phyloP scores from a whole-genome alignment of 306 rosid species.

The Calophaca sinica region DNA sequence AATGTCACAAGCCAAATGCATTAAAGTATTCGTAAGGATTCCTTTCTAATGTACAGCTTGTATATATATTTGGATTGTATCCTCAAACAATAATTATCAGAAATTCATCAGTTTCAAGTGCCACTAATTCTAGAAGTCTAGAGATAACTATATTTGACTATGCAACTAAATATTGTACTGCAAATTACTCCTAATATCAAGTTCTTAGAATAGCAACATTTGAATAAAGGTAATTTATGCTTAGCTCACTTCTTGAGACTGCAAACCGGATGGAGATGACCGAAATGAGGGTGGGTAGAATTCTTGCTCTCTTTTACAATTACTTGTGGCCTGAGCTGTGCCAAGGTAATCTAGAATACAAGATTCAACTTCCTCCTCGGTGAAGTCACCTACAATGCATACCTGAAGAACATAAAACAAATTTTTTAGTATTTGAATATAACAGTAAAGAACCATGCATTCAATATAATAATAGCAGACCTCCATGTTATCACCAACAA shows the following conservation, averaged over 20 bases:
- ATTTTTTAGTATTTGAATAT: conserved; percentile 34
- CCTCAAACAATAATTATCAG: conserved; percentile 6
- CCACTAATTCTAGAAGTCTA: conserved; percentile 16
- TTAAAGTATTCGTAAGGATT: background rate
- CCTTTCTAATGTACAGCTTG: background rate
- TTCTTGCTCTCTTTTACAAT: conserved; percentile 47
- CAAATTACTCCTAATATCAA: background rate
- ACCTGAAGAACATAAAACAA: conserved; percentile 61
- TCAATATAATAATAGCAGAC: conserved; percentile 53
- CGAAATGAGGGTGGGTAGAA: conserved; percentile 73
- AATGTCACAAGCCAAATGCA: conserved; percentile 33
- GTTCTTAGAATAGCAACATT: conserved; percentile 11
- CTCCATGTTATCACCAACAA: conserved; percentile 97
- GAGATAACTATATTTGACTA: conserved; percentile 3
- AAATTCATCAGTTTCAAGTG: conserved; percentile 6
- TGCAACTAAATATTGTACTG: conserved; percentile 17
- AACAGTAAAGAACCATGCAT: conserved; percentile 36
- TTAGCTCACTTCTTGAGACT: conserved; percentile 87
- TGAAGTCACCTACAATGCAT: conserved; percentile 90
- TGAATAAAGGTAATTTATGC: conserved; percentile 36
- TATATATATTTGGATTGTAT: background rate
- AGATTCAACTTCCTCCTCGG: conserved; percentile 88
- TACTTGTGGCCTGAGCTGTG: conserved; percentile 68
- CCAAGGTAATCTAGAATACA: conserved; percentile 97
- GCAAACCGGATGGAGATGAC: conserved; percentile 74